Percentiles rank a stretch among this genome's conserved stretches.
Conservation (phyloP, 345 rosid genomes). For the Hypericum perforatum region DNA sequence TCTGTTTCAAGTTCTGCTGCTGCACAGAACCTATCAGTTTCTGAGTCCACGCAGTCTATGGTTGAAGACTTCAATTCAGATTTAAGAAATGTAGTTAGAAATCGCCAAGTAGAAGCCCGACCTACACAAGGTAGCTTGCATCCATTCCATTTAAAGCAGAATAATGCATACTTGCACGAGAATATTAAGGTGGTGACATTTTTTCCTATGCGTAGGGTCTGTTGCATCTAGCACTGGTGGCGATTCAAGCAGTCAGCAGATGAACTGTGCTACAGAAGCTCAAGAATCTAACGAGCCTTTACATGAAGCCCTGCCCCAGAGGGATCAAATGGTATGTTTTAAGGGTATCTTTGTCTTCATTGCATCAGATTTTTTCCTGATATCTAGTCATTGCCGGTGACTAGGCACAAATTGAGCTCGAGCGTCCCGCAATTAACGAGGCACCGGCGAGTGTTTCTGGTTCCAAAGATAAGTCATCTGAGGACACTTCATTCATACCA, state of each 20-base stretch:
- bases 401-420: slow-evolving; percentile 26
- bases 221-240: slow-evolving; percentile 19
- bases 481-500: slow-evolving; percentile 22
- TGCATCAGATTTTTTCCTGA: slow-evolving; percentile 4
- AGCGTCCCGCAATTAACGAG: slow-evolving; percentile 5
- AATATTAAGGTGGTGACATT: too few relatives aligned
- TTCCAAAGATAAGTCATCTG: slow-evolving; percentile 29
- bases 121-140: slow-evolving; percentile 37
- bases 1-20: slow-evolving; percentile 25
- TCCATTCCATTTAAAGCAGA: background rate
- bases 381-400: slow-evolving; percentile 10
- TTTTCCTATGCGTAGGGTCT: slow-evolving; percentile 22
- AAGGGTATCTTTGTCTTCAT: slow-evolving; percentile 3
- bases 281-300: slow-evolving; percentile 23
- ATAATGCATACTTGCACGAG: background rate
- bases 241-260: slow-evolving; percentile 19
- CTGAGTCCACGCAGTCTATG: slow-evolving; percentile 27
- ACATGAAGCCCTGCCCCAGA: slow-evolving; percentile 18
- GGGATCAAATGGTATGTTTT: slow-evolving; percentile 35
- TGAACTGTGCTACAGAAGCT: slow-evolving; percentile 15
- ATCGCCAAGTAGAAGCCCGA: slow-evolving; percentile 43
- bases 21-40: slow-evolving; percentile 26
- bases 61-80: slow-evolving; percentile 38
- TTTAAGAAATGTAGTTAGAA: slow-evolving; percentile 33
- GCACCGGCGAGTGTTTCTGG: slow-evolving; percentile 16